phyloP scores from a whole-genome alignment of 1,284 basidiomycete species.

The Apiotrichum gamsii region DNA sequence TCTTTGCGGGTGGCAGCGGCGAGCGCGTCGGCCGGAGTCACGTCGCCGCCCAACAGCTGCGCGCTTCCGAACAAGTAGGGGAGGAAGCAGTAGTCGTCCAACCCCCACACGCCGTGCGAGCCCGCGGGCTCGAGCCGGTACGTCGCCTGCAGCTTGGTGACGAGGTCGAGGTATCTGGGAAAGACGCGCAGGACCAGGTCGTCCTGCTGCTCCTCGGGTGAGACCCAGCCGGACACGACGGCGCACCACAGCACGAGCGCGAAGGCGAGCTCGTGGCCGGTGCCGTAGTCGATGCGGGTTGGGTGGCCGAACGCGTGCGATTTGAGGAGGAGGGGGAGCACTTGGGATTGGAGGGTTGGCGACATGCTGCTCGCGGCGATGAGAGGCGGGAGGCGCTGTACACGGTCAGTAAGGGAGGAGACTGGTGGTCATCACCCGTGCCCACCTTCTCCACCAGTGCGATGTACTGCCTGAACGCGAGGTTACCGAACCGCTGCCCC shows the following conservation, averaged over 20 bases:
- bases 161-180: conserved; percentile 67
- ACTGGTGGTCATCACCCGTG: conserved; percentile 1
- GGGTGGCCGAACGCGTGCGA: conserved; percentile 77
- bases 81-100: conserved; percentile 90
- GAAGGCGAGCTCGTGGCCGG: conserved; percentile 89
- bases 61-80: conserved; percentile 89
- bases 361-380: conserved; percentile 54
- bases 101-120: conserved; percentile 95
- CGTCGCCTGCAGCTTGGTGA: conserved; percentile 78
- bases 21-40: conserved; percentile 46
- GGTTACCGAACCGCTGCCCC: conserved; percentile 84
- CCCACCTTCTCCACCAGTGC: conserved; percentile 67
- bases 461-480: conserved; percentile 85
- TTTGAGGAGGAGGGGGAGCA: conserved; percentile 54
- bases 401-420: background rate
- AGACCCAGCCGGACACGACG: conserved; percentile 38
- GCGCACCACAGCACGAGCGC: conserved; percentile 60
- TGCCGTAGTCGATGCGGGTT: conserved; percentile 89
- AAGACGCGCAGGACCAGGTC: conserved; percentile 48
- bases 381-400: conserved; percentile 59
- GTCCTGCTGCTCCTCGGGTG: conserved; percentile 38
- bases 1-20: conserved; percentile 6
- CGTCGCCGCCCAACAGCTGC: conserved; percentile 57
- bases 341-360: conserved; percentile 55
- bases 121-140: conserved; percentile 94